Conservation (phyloP, 192 early-diverging fungal species). For the Phlyctochytrium bullatum region DNA sequence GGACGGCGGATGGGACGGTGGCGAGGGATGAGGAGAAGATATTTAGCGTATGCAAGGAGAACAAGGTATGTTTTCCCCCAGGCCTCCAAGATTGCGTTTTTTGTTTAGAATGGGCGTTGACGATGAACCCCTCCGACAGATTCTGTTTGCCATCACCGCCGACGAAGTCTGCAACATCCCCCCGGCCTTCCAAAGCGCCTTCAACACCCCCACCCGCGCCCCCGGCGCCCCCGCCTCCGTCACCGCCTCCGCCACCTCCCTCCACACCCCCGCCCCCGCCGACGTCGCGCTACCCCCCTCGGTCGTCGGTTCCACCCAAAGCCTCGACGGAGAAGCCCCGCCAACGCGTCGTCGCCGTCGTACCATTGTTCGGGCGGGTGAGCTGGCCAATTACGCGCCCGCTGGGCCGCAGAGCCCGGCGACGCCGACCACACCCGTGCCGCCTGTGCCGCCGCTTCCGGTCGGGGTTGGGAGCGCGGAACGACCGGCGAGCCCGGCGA, state of each 20-base stretch:
- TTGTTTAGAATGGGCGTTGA: not conserved
- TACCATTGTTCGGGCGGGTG: constrained; percentile 3
- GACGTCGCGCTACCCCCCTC: not conserved
- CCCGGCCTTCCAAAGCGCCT: constrained; percentile 25
- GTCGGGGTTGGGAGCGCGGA: not conserved
- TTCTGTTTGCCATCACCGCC: constrained; percentile 30
- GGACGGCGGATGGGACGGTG: constrained; percentile 29
- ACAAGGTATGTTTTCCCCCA: constrained; percentile 27
- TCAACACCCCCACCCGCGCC: constrained; percentile 2
- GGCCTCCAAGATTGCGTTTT: constrained; percentile 8
- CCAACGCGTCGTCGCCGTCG: not conserved
- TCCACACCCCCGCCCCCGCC: not conserved
- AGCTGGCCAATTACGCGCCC: not conserved
- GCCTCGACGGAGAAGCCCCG: not conserved
- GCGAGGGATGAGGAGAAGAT: constrained; percentile 30
- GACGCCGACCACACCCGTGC: no score
- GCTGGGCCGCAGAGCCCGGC: not conserved
- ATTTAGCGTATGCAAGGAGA: constrained; percentile 32
- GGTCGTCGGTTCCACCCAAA: not conserved
- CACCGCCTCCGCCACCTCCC: constrained; percentile 7
- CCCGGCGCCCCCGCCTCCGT: not conserved
- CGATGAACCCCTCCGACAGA: constrained; percentile 8
- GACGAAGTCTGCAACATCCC: constrained; percentile 28
- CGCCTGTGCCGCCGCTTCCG: no score
- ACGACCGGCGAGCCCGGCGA: not conserved